Percentiles rank a stretch among this genome's conserved stretches.
phyloP scores from a whole-genome alignment of 805 yeast species.

The Saccharomycopsis schoenii region DNA sequence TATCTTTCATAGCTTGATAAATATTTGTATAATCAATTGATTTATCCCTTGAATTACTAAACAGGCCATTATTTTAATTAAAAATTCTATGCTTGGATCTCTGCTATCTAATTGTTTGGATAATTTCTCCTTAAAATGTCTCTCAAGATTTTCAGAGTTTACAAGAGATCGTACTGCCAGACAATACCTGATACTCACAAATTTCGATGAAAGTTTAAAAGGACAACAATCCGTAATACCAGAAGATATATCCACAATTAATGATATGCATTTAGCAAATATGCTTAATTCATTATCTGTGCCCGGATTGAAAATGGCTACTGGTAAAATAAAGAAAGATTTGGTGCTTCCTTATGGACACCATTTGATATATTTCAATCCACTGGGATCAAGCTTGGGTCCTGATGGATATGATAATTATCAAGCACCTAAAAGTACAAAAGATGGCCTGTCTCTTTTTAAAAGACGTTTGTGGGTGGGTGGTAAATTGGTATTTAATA shows the following conservation, averaged over 20 bases:
- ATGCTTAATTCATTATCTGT: conserved; percentile 2
- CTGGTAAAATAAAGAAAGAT: background rate
- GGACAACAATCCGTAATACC: conserved; percentile 11
- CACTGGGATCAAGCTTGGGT: conserved; percentile 44
- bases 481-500: conserved; percentile 44
- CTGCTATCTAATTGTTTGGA: background rate
- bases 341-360: conserved; percentile 38
- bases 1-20: too few species aligned
- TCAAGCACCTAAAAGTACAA: conserved; percentile 45
- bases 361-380: conserved; percentile 61
- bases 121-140: background rate
- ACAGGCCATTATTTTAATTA: too few species aligned
- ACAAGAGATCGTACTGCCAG: background rate
- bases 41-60: too few species aligned
- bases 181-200: background rate
- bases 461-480: conserved; percentile 71
- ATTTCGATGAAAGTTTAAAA: conserved; percentile 10
- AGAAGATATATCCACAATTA: conserved; percentile 16
- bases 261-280: conserved; percentile 9
- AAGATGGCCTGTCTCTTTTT: conserved; percentile 26
- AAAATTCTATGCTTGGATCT: background rate
- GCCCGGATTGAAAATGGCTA: background rate
- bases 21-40: too few species aligned
- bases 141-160: background rate
- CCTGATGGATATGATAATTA: conserved; percentile 74